These are phyloP conservation scores for Erysimum pusillum DNA, from an alignment of 441 rosid species.

Conservation along the genomic window DNA sequence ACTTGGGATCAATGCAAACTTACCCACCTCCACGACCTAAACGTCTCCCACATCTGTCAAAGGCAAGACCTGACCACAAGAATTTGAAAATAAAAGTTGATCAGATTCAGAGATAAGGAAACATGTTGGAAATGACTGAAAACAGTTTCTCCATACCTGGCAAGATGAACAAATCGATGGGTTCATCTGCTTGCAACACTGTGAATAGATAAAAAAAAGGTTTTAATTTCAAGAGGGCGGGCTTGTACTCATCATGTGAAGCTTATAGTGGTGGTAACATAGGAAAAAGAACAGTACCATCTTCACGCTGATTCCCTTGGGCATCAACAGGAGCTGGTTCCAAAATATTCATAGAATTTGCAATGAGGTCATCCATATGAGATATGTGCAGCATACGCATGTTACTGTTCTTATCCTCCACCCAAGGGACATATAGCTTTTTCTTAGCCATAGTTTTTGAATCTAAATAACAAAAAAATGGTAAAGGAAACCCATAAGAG, in stretches of 20 bases:
- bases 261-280: conserved; percentile 18
- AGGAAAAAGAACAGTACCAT: conserved; percentile 58
- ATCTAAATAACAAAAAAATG: conserved; percentile 44
- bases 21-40: conserved; percentile 98
- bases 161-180: conserved; percentile 80
- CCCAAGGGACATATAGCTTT: conserved; percentile 85
- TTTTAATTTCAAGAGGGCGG: neutral
- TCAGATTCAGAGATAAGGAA: conserved; percentile 11
- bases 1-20: conserved; percentile 38
- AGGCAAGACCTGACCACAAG: conserved; percentile 81
- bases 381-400: conserved; percentile 89
- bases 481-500: conserved; percentile 10
- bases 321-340: conserved; percentile 84
- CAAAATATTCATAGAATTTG: conserved; percentile 91
- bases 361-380: conserved; percentile 74
- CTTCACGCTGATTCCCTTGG: conserved; percentile 81
- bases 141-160: conserved; percentile 62
- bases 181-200: conserved; percentile 83
- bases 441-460: conserved; percentile 47
- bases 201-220: conserved; percentile 35
- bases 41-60: conserved; percentile 87
- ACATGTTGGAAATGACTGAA: neutral
- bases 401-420: conserved; percentile 91
- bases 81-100: neutral
- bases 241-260: conserved; percentile 2